Evolutionary conservation across 2,329 filamentous ascomycete genomes (phyloP).

Genomic region (Geosmithia putterillii): DNA sequence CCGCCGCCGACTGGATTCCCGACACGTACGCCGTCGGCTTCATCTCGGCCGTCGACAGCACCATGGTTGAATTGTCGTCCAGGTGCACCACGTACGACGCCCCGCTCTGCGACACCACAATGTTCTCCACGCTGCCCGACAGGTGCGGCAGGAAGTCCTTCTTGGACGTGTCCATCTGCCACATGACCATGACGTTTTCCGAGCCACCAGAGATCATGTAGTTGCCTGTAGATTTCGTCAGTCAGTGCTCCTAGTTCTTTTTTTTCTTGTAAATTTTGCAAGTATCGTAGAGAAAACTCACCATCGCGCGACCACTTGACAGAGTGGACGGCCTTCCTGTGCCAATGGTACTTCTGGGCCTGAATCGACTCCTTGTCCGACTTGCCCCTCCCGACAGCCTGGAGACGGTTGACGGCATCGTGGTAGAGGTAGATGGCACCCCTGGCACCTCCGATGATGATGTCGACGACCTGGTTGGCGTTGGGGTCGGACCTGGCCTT

Average conservation of each 20-base stretch:
- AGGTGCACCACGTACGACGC: conserved; percentile 75
- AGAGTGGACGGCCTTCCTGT: conserved; percentile 68
- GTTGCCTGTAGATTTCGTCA: conserved; percentile 60
- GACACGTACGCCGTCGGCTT: conserved; percentile 74
- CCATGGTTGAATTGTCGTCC: conserved; percentile 84
- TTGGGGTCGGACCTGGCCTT: conserved; percentile 7
- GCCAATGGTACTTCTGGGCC: conserved; percentile 75
- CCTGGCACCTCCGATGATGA: conserved; percentile 64
- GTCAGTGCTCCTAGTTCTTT: background rate
- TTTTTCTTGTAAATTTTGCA: too few species aligned
- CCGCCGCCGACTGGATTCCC: conserved; percentile 58
- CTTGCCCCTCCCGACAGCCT: conserved; percentile 24
- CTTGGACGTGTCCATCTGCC: conserved; percentile 82
- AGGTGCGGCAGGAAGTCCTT: conserved; percentile 84
- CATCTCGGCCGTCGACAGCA: conserved; percentile 82
- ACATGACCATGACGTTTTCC: conserved; percentile 80
- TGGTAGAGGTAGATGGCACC: conserved; percentile 76
- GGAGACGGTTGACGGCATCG: conserved; percentile 53
- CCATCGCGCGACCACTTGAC: conserved; percentile 91
- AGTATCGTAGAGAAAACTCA: conserved; percentile 26
- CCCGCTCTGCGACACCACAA: conserved; percentile 69
- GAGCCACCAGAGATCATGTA: conserved; percentile 89
- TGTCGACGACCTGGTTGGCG: conserved; percentile 41
- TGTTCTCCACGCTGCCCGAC: conserved; percentile 69
- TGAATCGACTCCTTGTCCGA: conserved; percentile 35